phyloP scores from a whole-genome alignment of 495 filamentous ascomycete genomes.

The Viridothelium virens region DNA sequence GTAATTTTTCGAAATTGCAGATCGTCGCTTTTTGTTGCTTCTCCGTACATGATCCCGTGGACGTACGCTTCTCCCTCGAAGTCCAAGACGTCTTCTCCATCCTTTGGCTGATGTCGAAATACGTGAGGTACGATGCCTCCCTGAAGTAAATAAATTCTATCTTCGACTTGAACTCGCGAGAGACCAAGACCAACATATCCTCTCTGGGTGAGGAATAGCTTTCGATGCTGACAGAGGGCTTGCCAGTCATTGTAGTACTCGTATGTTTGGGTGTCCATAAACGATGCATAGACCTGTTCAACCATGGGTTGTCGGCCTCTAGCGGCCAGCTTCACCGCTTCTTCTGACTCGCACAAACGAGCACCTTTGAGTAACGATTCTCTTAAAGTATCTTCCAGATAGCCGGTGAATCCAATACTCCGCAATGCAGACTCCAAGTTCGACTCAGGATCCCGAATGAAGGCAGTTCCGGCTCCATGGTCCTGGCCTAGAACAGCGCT shows the following conservation, averaged over 20 bases:
- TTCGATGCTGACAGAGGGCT: not conserved
- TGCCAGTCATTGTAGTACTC: not conserved
- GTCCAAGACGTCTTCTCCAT: not conserved
- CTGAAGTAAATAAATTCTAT: not conserved
- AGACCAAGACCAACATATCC: not conserved
- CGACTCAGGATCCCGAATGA: not conserved
- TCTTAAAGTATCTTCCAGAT: not conserved
- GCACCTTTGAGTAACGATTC: not conserved
- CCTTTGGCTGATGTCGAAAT: not conserved
- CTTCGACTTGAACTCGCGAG: not conserved
- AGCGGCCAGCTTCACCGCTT: not conserved
- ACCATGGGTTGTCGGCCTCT: not conserved
- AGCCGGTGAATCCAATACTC: not conserved
- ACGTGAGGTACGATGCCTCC: not conserved
- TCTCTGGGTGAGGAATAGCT: not conserved
- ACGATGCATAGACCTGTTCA: not conserved
- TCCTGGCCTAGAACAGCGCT: not conserved
- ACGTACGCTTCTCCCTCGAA: not conserved
- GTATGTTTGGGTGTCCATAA: not conserved
- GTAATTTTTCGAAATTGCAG: not conserved
- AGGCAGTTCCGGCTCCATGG: not conserved
- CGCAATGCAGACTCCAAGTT: not conserved
- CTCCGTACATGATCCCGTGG: not conserved
- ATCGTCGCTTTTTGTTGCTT: not conserved
- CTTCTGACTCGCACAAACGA: not conserved